These are phyloP conservation scores for Platanthera zijinensis DNA, from an alignment of 106 monocot species.

Conservation along the genomic window DNA sequence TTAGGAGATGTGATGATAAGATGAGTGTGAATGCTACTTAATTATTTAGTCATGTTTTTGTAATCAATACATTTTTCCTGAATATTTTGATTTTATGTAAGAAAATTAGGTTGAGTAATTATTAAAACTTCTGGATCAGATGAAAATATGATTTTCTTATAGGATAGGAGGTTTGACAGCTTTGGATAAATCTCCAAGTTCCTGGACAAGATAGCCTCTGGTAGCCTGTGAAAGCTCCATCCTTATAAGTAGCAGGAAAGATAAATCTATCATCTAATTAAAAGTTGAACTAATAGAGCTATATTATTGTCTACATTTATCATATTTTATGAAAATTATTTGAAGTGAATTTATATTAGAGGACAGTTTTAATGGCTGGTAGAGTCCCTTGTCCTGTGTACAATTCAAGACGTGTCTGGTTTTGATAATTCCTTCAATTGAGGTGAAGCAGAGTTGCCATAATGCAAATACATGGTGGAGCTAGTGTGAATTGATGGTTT, in stretches of 20 bases:
- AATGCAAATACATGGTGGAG: neutral
- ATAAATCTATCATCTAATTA: no score
- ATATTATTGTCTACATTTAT: neutral
- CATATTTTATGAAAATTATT: neutral
- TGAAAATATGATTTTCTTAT: neutral
- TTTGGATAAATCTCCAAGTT: neutral
- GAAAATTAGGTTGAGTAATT: neutral
- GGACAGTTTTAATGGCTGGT: neutral
- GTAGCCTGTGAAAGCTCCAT: no score
- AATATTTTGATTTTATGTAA: neutral
- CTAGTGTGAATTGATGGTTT: no score
- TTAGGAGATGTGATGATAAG: neutral
- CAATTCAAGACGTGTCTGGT: neutral
- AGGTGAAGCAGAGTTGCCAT: neutral
- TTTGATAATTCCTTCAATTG: neutral
- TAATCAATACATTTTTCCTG: neutral
- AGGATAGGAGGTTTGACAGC: neutral
- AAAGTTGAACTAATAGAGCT: no score
- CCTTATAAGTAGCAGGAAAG: no score
- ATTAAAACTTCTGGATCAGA: neutral
- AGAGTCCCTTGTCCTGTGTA: neutral
- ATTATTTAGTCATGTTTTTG: neutral
- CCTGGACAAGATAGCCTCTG: neutral
- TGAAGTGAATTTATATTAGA: neutral
- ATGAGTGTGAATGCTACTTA: neutral